Percentiles rank a stretch among this genome's conserved stretches.
Conservation (phyloP, 192 early-diverging fungal genomes). For the Coemansia erecta region DNA sequence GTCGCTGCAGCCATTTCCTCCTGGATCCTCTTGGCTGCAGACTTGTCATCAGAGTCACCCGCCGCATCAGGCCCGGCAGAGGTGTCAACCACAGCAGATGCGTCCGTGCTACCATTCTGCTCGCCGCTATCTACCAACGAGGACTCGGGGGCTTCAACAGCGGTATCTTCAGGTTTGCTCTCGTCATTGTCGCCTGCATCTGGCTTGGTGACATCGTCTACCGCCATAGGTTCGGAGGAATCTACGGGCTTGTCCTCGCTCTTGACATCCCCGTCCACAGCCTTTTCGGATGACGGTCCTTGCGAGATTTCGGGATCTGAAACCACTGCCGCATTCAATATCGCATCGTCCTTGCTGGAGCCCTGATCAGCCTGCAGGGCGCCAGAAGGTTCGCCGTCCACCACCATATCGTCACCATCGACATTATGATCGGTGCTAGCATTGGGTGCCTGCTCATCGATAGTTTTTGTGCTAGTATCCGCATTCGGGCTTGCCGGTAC, state of each 20-base stretch:
- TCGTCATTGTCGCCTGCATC: no score
- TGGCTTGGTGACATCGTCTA: background rate
- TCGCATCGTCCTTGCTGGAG: no score
- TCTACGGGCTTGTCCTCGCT: background rate
- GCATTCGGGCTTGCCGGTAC: background rate
- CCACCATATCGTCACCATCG: background rate
- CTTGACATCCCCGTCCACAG: background rate
- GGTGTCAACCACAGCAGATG: background rate
- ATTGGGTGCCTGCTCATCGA: no score
- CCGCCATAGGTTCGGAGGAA: no score
- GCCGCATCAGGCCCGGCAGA: background rate
- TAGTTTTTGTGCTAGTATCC: background rate
- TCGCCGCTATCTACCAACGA: background rate
- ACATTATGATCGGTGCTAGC: background rate
- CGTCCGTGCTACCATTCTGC: background rate
- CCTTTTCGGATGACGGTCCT: background rate
- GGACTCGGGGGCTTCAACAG: background rate
- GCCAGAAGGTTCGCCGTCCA: background rate
- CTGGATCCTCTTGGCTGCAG: background rate
- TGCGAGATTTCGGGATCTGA: background rate
- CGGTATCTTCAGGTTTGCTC: background rate
- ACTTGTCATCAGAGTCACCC: background rate
- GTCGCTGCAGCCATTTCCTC: constrained; percentile 1
- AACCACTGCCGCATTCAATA: no score
- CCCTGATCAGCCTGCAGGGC: no score